A percentile compares a stretch with the other conserved stretches of the same genome.
Evolutionary conservation across 169 alveolate genomes (phyloP).

Genomic region (Cystoisospora suis): DNA sequence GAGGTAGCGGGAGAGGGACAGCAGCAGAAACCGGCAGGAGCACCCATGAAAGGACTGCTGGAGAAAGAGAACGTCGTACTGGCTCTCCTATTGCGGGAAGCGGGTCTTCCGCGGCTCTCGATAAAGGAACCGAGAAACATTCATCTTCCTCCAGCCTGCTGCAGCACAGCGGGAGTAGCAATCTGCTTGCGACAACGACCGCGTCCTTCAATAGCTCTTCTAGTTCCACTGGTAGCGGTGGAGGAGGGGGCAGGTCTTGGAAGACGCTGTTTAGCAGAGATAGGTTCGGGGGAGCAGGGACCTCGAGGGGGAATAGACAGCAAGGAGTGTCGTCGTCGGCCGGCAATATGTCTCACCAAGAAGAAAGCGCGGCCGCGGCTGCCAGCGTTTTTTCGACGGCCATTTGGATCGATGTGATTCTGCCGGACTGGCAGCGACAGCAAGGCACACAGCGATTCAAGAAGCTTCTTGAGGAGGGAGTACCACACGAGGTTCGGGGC

Average conservation of each 20-base stretch:
- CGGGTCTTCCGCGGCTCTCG: not conserved
- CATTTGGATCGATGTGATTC: constrained; percentile 41
- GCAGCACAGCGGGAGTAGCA: not conserved
- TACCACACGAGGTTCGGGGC: constrained; percentile 57
- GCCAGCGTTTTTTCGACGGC: constrained; percentile 32
- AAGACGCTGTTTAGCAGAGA: too few species aligned
- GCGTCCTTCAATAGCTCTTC: too few species aligned
- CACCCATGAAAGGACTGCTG: not conserved
- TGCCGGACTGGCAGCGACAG: constrained; percentile 52
- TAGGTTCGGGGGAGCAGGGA: too few species aligned
- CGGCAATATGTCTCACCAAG: too few species aligned
- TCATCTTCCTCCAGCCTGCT: not conserved
- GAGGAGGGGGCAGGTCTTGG: too few species aligned
- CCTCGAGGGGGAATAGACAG: too few species aligned
- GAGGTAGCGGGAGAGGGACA: too few species aligned
- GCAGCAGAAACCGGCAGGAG: not conserved
- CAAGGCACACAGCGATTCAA: not conserved
- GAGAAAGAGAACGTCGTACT: not conserved
- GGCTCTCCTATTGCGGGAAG: not conserved
- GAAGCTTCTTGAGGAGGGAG: constrained; percentile 22
- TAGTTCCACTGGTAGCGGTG: too few species aligned
- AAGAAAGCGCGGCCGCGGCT: too few species aligned
- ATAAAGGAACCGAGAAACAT: not conserved
- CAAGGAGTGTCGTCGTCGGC: too few species aligned
- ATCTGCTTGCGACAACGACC: not conserved